phyloP scores from a whole-genome alignment of 352 stramenopile genomes.

The Phytopythium boreale region DNA sequence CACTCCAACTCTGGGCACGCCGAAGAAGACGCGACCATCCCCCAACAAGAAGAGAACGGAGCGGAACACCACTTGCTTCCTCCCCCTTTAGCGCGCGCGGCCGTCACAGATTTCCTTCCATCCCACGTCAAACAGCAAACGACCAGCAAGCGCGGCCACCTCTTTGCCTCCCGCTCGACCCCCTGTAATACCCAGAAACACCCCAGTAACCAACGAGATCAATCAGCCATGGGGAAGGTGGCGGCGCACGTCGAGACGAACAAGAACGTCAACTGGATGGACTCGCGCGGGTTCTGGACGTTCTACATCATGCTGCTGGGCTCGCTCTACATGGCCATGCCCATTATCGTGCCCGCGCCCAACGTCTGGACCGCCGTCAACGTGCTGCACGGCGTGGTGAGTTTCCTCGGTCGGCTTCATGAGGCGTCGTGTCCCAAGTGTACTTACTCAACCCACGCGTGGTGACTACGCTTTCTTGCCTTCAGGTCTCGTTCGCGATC shows the following conservation, averaged over 20 bases:
- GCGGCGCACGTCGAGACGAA: slow-evolving; percentile 64
- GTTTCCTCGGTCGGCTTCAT: slow-evolving; percentile 11
- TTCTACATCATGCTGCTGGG: slow-evolving; percentile 82
- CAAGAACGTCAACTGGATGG: slow-evolving; percentile 92
- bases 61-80: slow-evolving; percentile 3
- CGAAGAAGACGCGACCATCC: neutral
- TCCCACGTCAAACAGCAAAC: slow-evolving; percentile 5
- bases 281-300: slow-evolving; percentile 83
- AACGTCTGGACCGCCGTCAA: slow-evolving; percentile 81
- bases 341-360: slow-evolving; percentile 60
- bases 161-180: too few relatives aligned
- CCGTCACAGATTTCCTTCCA: neutral
- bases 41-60: slow-evolving; percentile 15
- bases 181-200: slow-evolving; percentile 5
- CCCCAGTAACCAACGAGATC: slow-evolving; percentile 2
- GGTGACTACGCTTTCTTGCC: neutral
- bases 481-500: slow-evolving; percentile 88
- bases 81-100: slow-evolving; percentile 1
- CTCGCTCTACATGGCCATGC: slow-evolving; percentile 80
- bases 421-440: neutral
- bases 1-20: slow-evolving; percentile 8
- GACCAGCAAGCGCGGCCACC: neutral
- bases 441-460: slow-evolving; percentile 3
- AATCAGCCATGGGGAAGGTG: slow-evolving; percentile 23
- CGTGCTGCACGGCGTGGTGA: slow-evolving; percentile 85